Percentiles rank a stretch among this genome's conserved stretches.
phyloP scores from a whole-genome alignment of 164 flowering plant species.

The Sedum album region DNA sequence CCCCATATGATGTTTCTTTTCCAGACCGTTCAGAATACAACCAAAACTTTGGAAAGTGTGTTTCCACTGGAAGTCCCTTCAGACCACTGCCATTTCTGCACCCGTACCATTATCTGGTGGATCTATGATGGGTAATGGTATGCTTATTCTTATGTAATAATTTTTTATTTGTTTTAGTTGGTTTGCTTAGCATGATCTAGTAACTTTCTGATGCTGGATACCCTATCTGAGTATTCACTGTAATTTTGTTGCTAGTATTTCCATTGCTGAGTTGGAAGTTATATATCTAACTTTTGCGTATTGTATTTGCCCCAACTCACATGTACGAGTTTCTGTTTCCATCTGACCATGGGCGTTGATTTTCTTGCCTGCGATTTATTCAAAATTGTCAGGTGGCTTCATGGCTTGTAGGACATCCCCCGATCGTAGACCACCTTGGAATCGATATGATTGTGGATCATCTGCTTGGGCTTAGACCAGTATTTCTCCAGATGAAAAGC shows the following conservation, averaged over 20 bases:
- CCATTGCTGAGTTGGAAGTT: background rate
- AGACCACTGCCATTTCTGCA: slow-evolving; percentile 62
- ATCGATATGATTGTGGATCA: slow-evolving; percentile 66
- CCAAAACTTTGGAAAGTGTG: slow-evolving; percentile 65
- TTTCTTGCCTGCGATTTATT: background rate
- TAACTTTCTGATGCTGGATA: background rate
- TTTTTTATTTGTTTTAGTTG: background rate
- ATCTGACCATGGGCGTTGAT: background rate
- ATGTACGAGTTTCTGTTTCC: background rate
- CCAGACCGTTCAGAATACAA: slow-evolving; percentile 84
- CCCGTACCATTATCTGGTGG: slow-evolving; percentile 77
- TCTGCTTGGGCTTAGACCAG: slow-evolving; percentile 76
- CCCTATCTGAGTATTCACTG: background rate
- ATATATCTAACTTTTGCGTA: background rate
- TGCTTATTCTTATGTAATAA: background rate
- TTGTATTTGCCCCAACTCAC: background rate
- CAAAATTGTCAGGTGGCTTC: slow-evolving; percentile 52
- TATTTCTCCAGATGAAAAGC: slow-evolving; percentile 60
- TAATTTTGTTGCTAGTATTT: background rate
- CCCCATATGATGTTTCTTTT: slow-evolving; percentile 78
- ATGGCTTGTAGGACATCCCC: slow-evolving; percentile 82
- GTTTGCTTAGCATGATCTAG: background rate
- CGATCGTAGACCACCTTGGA: slow-evolving; percentile 79
- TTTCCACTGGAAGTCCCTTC: slow-evolving; percentile 81
- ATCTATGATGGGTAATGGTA: slow-evolving; percentile 78